phyloP scores from a whole-genome alignment of 495 filamentous ascomycete species.

The Neurospora sp. region DNA sequence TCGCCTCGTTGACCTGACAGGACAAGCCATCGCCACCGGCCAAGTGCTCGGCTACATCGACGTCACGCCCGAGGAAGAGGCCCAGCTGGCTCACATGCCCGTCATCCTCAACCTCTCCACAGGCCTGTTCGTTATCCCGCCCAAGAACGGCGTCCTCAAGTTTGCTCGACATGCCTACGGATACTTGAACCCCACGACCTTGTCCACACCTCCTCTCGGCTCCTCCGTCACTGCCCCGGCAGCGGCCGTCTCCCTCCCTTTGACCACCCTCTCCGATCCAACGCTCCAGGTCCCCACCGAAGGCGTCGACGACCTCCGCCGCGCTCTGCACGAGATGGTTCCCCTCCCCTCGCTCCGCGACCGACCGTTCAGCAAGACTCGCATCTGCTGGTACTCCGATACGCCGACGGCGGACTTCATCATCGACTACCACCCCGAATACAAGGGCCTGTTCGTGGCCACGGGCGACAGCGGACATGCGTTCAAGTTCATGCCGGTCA shows the following conservation, averaged over 20 bases:
- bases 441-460: conserved; percentile 61
- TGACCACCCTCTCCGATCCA: conserved; percentile 34
- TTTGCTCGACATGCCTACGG: conserved; percentile 75
- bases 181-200: conserved; percentile 57
- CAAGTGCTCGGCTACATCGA: conserved; percentile 71
- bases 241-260: conserved; percentile 31
- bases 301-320: conserved; percentile 49
- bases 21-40: conserved; percentile 63
- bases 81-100: conserved; percentile 51
- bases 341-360: conserved; percentile 45
- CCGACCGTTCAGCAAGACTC: conserved; percentile 55
- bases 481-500: conserved; percentile 81
- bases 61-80: conserved; percentile 58
- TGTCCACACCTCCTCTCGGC: conserved; percentile 33
- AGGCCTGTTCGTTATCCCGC: conserved; percentile 78
- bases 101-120: conserved; percentile 69
- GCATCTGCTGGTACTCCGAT: conserved; percentile 86
- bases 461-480: conserved; percentile 81
- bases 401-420: conserved; percentile 74
- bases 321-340: conserved; percentile 50
- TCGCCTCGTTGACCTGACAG: conserved; percentile 65
- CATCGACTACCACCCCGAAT: conserved; percentile 61
- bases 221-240: conserved; percentile 10
- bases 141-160: conserved; percentile 59
- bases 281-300: conserved; percentile 43